Evolutionary conservation across 177 flowering plant genomes (phyloP), one percentile per base, ranked within the genome.

Genomic region (Vitis hybrid): DNA sequence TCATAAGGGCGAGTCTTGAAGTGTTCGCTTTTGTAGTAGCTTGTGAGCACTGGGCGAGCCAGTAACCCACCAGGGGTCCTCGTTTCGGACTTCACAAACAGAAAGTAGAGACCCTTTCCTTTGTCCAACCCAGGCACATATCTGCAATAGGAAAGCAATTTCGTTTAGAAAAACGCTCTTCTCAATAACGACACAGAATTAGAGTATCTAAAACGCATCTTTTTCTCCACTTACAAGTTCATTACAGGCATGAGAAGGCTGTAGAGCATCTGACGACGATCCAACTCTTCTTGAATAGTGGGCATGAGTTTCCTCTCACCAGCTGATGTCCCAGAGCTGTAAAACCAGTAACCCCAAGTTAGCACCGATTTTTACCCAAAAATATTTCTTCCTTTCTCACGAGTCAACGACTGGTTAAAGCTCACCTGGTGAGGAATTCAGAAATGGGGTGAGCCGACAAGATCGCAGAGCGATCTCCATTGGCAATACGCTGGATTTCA

Each of bases 341-440:
- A 72, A 15, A 49, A 57, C 50, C 45, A 6, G 45, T 34, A 34
- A 34, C 8, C 45, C 45, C 6, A 34, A 34, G 45, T 34, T 34
- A 34, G 45, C 45, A 34, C 45, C 45, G 45, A 34, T 34, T 6
- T 34, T 26, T 26, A 26, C 26, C 26, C 26, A 26, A 26, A 26
- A 26, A 26, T 26, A 26, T 26, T 26, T 34, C 45, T 5, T 34
- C 45, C 7, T 34, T 6, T 34, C 45, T 34, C 45, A 34, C 45
- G 45, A 34, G 45, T 34, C 45, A 34, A 26, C 6, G 8, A 34
- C 45, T 34, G 45, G 45, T 34, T 5, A 34, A 34, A 34, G 8
- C 48, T 39, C 3, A 89, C 94, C 92, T 90, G 39, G 93, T 91
- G 77, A 91, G 96, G 74, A 91, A 91, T 65, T 91, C 91, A 10